These are phyloP conservation scores for Phytophthora meadii DNA, from an alignment of 352 stramenopile genomes.

Conservation along the genomic window DNA sequence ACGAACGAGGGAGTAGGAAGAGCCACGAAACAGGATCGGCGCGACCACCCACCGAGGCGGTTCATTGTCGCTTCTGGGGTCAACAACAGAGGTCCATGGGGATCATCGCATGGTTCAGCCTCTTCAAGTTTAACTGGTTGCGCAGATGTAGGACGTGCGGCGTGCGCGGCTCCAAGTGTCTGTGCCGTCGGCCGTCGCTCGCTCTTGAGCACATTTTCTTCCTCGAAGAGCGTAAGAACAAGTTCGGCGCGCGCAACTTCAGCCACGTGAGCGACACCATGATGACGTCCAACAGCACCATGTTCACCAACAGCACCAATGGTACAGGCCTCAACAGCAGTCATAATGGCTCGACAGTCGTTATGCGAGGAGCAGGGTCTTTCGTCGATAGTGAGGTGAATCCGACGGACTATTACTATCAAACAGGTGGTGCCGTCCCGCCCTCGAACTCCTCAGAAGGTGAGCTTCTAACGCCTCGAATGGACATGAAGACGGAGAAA, in stretches of 20 bases:
- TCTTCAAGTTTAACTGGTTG: constrained; percentile 75
- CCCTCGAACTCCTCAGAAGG: constrained; percentile 14
- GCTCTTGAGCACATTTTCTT: constrained; percentile 84
- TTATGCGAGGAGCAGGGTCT: constrained; percentile 45
- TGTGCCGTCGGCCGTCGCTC: constrained; percentile 75
- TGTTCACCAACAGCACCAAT: constrained; percentile 33
- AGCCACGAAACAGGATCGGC: constrained; percentile 9
- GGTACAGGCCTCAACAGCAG: constrained; percentile 18
- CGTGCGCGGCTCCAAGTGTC: constrained; percentile 68
- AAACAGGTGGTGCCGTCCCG: background rate
- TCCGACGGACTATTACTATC: constrained; percentile 37
- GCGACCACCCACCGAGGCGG: background rate
- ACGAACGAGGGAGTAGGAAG: background rate
- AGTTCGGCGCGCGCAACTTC: constrained; percentile 78
- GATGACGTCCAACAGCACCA: constrained; percentile 52
- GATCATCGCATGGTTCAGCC: constrained; percentile 64
- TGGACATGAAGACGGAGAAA: constrained; percentile 17
- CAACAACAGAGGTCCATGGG: constrained; percentile 45
- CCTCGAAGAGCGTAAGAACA: constrained; percentile 85
- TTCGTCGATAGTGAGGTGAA: constrained; percentile 48
- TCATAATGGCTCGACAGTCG: constrained; percentile 36
- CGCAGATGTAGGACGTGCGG: constrained; percentile 71
- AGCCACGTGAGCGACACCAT: constrained; percentile 81
- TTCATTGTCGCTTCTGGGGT: constrained; percentile 29
- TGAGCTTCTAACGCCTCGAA: constrained; percentile 28